A percentile compares a stretch with the other conserved stretches of the same genome.
phyloP scores from a whole-genome alignment of 164 flowering plant genomes.

The Piper longum region DNA sequence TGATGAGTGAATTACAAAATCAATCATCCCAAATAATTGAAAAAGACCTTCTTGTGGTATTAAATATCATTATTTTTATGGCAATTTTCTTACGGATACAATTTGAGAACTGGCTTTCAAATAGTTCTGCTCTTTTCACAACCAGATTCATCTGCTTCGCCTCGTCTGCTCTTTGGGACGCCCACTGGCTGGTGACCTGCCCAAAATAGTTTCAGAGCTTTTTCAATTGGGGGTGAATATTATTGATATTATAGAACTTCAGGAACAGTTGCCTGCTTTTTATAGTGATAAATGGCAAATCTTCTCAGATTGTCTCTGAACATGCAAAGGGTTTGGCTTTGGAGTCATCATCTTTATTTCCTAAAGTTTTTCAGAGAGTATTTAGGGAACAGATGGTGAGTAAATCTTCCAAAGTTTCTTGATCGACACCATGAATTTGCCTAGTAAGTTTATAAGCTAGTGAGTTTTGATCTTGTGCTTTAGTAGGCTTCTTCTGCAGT shows the following conservation, averaged over 20 bases:
- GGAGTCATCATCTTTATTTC: slow-evolving; percentile 41
- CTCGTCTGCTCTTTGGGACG: slow-evolving; percentile 85
- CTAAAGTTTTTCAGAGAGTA: slow-evolving; percentile 47
- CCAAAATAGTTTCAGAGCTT: slow-evolving; percentile 59
- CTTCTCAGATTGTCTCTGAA: slow-evolving; percentile 63
- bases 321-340: slow-evolving; percentile 44
- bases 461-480: not conserved
- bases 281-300: slow-evolving; percentile 6
- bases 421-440: not conserved
- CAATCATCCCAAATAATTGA: slow-evolving; percentile 30
- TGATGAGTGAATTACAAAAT: slow-evolving; percentile 20
- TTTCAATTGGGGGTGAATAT: slow-evolving; percentile 56
- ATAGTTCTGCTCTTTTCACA: not conserved
- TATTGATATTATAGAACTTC: slow-evolving; percentile 1
- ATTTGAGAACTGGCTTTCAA: too few species aligned
- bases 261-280: not conserved
- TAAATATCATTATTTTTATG: slow-evolving; percentile 2
- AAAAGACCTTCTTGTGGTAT: slow-evolving; percentile 73
- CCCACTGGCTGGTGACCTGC: slow-evolving; percentile 47
- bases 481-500: slow-evolving; percentile 47
- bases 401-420: not conserved
- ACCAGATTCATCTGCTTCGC: slow-evolving; percentile 86
- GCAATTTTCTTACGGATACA: not conserved
- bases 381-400: slow-evolving; percentile 55
- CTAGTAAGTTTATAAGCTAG: not conserved